Conservation (phyloP, 306 rosid species). For the Quercus aquifolioides region DNA sequence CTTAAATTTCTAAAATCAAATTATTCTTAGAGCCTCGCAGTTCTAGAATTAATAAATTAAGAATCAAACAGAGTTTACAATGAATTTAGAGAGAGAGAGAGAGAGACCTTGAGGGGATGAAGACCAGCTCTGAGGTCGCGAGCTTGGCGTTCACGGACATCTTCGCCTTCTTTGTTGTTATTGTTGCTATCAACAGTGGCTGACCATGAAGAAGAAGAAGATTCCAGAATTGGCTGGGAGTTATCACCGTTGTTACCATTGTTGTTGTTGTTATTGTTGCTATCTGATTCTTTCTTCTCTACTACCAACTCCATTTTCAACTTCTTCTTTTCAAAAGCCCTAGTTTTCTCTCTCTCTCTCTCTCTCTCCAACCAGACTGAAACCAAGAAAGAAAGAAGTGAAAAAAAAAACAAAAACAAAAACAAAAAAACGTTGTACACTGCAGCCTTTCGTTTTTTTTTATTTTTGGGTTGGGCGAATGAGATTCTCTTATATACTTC, state of each 20-base stretch:
- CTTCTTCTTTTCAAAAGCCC: slow-evolving; percentile 16
- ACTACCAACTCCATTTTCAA: slow-evolving; percentile 35
- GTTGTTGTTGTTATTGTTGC: slow-evolving; percentile 7
- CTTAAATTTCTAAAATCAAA: no score
- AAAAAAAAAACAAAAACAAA: no score
- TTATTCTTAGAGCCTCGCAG: no score
- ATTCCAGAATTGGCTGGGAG: slow-evolving; percentile 20
- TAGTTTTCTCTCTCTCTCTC: not conserved
- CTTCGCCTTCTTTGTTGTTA: slow-evolving; percentile 26
- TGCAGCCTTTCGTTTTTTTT: not conserved
- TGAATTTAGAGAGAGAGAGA: not conserved
- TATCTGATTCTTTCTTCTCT: slow-evolving; percentile 40
- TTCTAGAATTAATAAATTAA: no score
- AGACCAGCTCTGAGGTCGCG: slow-evolving; percentile 52
- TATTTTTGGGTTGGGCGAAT: not conserved
- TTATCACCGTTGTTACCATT: not conserved
- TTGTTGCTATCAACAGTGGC: slow-evolving; percentile 1
- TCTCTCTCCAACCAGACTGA: not conserved
- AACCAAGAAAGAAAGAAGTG: not conserved
- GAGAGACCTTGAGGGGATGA: slow-evolving; percentile 50
- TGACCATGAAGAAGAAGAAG: slow-evolving; percentile 14
- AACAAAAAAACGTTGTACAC: not conserved
- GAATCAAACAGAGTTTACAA: no score
- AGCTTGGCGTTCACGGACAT: slow-evolving; percentile 39
- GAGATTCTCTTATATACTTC: no score